These are phyloP conservation scores for Pichiaceae sp. DNA, from an alignment of 1,139 yeast species.

Conservation along the genomic window DNA sequence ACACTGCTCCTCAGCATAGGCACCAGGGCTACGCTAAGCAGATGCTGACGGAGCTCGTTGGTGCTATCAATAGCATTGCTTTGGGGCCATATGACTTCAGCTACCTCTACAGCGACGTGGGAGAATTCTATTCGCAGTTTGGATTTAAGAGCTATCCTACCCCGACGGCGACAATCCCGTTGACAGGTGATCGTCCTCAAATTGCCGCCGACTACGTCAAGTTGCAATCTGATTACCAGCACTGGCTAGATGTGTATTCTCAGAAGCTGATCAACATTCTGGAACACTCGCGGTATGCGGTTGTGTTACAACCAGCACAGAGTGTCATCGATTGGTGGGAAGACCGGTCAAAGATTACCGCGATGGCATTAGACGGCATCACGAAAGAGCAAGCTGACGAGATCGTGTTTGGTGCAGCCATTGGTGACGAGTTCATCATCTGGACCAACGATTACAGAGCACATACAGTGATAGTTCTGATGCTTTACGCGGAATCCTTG, in stretches of 20 bases:
- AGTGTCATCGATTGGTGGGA: constrained; percentile 15
- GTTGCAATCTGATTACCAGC: constrained; percentile 1
- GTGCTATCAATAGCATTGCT: constrained; percentile 6
- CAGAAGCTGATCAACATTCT: constrained; percentile 1
- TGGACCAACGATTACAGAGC: constrained; percentile 13
- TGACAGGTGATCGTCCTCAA: not conserved
- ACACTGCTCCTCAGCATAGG: constrained; percentile 14
- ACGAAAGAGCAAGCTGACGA: constrained; percentile 2
- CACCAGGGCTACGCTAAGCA: constrained; percentile 17
- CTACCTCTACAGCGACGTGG: constrained; percentile 26
- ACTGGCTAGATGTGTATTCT: constrained; percentile 1
- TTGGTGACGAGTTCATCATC: constrained; percentile 7
- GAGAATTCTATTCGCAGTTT: constrained; percentile 28
- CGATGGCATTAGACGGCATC: constrained; percentile 2
- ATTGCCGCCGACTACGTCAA: not conserved
- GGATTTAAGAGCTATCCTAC: constrained; percentile 16
- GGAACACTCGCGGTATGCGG: not conserved
- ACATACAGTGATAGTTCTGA: constrained; percentile 7
- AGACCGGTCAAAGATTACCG: constrained; percentile 9
- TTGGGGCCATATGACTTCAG: constrained; percentile 19
- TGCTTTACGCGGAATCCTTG: constrained; percentile 7
- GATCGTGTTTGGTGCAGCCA: constrained; percentile 6
- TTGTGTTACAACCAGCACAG: constrained; percentile 10
- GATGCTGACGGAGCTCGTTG: constrained; percentile 14
- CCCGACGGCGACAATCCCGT: constrained; percentile 8